Conservation (phyloP, 2,329 filamentous ascomycete species). For the Apiospora malaysiana region DNA sequence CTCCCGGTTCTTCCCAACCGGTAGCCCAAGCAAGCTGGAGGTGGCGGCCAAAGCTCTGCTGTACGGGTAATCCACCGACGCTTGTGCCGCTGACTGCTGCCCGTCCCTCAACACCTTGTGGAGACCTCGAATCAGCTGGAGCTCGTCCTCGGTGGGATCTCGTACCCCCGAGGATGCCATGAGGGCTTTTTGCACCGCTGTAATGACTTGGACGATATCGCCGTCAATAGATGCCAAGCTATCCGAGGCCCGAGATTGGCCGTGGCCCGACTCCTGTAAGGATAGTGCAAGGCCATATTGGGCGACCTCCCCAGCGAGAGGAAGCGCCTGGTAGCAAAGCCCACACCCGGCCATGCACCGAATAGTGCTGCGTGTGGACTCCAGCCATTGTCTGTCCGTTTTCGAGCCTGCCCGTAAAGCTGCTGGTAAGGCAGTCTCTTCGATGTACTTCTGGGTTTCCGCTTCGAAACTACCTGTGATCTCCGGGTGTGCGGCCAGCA, state of each 20-base stretch:
- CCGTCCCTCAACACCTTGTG: slow-evolving; percentile 1
- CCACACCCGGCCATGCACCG: slow-evolving; percentile 37
- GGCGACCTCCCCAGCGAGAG: slow-evolving; percentile 27
- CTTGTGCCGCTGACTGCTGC: not conserved
- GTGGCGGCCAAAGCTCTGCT: slow-evolving; percentile 18
- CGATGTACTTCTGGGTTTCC: slow-evolving; percentile 37
- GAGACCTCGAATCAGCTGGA: slow-evolving; percentile 7
- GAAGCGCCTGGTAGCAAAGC: slow-evolving; percentile 29
- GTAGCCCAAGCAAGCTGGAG: not conserved
- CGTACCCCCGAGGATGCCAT: slow-evolving; percentile 30
- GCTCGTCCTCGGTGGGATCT: slow-evolving; percentile 28
- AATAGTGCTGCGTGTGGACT: slow-evolving; percentile 28
- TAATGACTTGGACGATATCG: slow-evolving; percentile 43
- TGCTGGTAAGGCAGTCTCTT: slow-evolving; percentile 27
- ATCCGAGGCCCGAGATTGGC: not conserved
- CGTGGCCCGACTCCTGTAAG: not conserved
- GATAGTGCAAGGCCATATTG: slow-evolving; percentile 22
- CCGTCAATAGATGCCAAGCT: slow-evolving; percentile 33
- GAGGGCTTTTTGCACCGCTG: slow-evolving; percentile 42
- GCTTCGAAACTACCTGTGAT: slow-evolving; percentile 42
- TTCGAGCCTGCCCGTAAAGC: not conserved
- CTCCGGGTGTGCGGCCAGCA: slow-evolving; percentile 36
- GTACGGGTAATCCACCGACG: slow-evolving; percentile 20
- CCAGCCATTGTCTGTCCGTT: not conserved
- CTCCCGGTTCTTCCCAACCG: not conserved